Conservation (phyloP, 2,329 filamentous ascomycete species). For the Juglanconis juglandina region DNA sequence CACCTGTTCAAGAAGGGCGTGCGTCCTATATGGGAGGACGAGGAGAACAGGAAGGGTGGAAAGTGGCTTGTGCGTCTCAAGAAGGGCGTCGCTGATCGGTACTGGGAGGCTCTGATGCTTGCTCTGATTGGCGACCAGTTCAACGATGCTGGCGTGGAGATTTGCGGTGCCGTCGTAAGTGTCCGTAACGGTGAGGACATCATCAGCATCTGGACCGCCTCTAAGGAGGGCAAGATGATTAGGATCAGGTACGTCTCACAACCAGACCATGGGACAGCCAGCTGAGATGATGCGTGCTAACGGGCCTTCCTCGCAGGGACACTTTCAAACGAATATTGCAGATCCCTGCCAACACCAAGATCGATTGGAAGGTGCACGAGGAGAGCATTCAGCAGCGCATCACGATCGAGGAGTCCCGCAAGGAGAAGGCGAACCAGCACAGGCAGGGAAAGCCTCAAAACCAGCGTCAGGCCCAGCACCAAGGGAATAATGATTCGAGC, state of each 20-base stretch:
- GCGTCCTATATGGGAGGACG: slow-evolving; percentile 96
- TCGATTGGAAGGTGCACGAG: slow-evolving; percentile 95
- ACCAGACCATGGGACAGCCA: not conserved
- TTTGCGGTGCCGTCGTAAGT: slow-evolving; percentile 91
- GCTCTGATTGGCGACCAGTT: slow-evolving; percentile 94
- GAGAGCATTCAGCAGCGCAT: slow-evolving; percentile 90
- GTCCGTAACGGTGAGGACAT: slow-evolving; percentile 95
- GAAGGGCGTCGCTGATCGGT: slow-evolving; percentile 94
- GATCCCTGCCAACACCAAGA: slow-evolving; percentile 82
- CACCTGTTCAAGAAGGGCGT: slow-evolving; percentile 97
- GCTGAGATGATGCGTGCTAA: not conserved
- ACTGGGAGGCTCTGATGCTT: slow-evolving; percentile 92
- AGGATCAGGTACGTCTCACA: slow-evolving; percentile 75
- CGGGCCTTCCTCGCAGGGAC: slow-evolving; percentile 55
- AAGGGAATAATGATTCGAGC: slow-evolving; percentile 10
- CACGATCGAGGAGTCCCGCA: slow-evolving; percentile 85
- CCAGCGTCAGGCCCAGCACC: slow-evolving; percentile 24
- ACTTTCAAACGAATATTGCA: slow-evolving; percentile 87
- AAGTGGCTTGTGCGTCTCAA: slow-evolving; percentile 97
- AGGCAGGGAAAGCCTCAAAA: slow-evolving; percentile 32
- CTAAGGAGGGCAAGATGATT: slow-evolving; percentile 86
- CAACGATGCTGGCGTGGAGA: slow-evolving; percentile 84
- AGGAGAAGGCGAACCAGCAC: slow-evolving; percentile 68
- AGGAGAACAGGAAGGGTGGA: slow-evolving; percentile 90
- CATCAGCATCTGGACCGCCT: slow-evolving; percentile 95